Percentiles rank a stretch among this genome's conserved stretches.
Evolutionary conservation across 163 green algal species (phyloP).

Genomic region (Volvox carteri): DNA sequence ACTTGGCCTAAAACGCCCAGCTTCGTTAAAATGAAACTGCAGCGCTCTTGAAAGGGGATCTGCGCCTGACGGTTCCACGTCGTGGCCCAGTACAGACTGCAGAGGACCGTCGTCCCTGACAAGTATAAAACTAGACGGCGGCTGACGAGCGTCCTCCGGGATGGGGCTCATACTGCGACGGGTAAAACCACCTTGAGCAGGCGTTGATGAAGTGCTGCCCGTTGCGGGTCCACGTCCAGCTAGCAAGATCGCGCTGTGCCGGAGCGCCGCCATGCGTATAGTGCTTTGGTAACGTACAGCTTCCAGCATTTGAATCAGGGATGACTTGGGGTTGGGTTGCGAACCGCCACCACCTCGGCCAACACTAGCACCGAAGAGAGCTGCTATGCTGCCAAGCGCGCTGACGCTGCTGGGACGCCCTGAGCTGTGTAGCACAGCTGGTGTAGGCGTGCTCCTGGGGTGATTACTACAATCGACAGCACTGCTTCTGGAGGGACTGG

Average conservation of each 20-base stretch:
- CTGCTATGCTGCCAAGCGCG: background rate
- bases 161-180: slow-evolving; percentile 18
- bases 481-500: background rate
- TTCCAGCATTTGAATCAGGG: slow-evolving; percentile 43
- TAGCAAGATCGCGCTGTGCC: background rate
- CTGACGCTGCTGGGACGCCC: background rate
- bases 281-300: slow-evolving; percentile 1
- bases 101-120: too few species aligned
- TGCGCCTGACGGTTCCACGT: too few species aligned
- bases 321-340: background rate
- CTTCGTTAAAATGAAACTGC: background rate
- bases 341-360: background rate
- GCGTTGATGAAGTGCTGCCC: background rate
- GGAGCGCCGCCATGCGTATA: slow-evolving; percentile 3
- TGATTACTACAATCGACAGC: background rate
- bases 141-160: background rate
- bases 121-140: background rate
- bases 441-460: background rate
- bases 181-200: background rate
- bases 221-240: background rate
- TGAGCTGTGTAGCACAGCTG: background rate
- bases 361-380: background rate
- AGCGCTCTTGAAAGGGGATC: background rate
- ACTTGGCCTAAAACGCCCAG: background rate
- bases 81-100: too few species aligned